phyloP scores from a whole-genome alignment of 2,329 filamentous ascomycete species.

The Pseudogymnoascus sp. region DNA sequence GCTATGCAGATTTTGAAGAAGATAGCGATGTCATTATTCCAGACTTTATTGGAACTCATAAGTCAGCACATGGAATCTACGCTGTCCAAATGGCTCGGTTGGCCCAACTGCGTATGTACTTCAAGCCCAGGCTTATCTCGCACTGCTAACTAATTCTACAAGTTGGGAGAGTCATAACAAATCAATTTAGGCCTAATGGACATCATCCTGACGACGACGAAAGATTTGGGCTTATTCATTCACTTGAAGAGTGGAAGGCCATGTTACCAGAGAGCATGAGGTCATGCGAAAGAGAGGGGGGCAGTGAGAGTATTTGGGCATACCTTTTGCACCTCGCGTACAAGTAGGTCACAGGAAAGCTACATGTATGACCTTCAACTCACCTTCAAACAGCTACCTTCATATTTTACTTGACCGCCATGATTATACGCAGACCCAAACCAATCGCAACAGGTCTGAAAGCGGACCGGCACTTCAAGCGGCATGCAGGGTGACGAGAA shows the following conservation, averaged over 20 bases:
- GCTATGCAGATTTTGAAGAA: constrained; percentile 30
- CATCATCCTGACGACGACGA: constrained; percentile 11
- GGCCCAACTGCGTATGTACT: constrained; percentile 27
- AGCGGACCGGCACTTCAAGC: constrained; percentile 36
- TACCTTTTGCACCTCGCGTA: constrained; percentile 37
- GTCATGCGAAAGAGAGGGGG: neutral
- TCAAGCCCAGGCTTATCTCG: neutral
- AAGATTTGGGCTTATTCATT: neutral
- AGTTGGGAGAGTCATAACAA: constrained; percentile 32
- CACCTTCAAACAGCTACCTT: constrained; percentile 29
- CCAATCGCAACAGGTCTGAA: constrained; percentile 28
- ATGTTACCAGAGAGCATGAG: constrained; percentile 1
- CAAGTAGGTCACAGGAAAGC: constrained; percentile 26
- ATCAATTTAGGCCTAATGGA: constrained; percentile 24
- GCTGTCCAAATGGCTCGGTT: constrained; percentile 32
- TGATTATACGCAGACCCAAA: constrained; percentile 30
- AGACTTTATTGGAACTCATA: constrained; percentile 26
- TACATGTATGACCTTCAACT: neutral
- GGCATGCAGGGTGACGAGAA: constrained; percentile 36
- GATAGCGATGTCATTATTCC: constrained; percentile 23
- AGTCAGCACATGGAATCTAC: constrained; percentile 27
- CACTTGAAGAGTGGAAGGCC: constrained; percentile 3
- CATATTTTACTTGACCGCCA: constrained; percentile 37
- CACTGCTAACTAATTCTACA: neutral
- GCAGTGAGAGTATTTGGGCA: constrained; percentile 24